phyloP scores from a whole-genome alignment of 2,329 filamentous ascomycete genomes.

The Pyricularia sp. region DNA sequence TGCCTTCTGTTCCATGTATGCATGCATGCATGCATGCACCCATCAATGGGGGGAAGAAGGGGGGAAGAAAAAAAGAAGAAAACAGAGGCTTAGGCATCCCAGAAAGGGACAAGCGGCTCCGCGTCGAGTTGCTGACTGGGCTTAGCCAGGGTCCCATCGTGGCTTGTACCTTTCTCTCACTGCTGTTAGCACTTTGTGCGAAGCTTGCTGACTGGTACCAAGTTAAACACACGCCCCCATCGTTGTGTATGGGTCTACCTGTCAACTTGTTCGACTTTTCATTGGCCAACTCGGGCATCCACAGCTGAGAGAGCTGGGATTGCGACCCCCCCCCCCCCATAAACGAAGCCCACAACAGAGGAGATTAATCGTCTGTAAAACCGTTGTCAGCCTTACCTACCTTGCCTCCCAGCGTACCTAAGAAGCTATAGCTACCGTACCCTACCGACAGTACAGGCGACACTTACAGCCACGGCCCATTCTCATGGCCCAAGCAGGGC shows the following conservation, averaged over 20 bases:
- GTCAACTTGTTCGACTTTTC: background rate
- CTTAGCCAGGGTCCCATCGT: background rate
- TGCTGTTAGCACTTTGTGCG: background rate
- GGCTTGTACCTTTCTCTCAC: background rate
- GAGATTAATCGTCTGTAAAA: background rate
- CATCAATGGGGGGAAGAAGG: background rate
- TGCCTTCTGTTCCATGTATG: background rate
- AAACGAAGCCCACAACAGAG: background rate
- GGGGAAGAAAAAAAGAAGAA: background rate
- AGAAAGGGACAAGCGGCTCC: background rate
- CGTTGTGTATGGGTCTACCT: background rate
- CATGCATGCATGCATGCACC: background rate
- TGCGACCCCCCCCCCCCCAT: background rate
- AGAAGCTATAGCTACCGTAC: too few relatives aligned
- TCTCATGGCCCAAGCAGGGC: background rate
- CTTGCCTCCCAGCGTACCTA: background rate
- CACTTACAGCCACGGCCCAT: background rate
- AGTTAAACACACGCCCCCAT: background rate
- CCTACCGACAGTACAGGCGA: too few relatives aligned
- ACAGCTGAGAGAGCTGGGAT: background rate
- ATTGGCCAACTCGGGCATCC: background rate
- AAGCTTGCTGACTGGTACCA: background rate
- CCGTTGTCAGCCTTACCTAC: background rate
- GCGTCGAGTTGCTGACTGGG: background rate
- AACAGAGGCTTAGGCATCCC: background rate